phyloP scores from a whole-genome alignment of 2,329 filamentous ascomycete genomes.

The Epichloe uncinata region DNA sequence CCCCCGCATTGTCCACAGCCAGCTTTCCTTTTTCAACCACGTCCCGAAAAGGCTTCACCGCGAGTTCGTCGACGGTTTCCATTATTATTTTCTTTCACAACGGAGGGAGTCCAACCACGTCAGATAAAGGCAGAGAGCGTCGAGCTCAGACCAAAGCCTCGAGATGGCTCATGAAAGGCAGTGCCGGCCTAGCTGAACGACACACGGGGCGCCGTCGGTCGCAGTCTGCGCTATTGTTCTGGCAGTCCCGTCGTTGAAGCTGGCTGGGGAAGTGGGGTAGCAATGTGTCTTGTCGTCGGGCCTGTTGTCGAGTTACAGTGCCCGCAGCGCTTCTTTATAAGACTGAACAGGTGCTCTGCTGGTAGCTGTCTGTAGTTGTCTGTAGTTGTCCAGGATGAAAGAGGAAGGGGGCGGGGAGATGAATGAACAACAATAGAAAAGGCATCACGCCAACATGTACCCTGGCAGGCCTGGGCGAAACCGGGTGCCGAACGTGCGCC shows the following conservation, averaged over 20 bases:
- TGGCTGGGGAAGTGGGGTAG: background rate
- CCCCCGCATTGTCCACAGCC: slow-evolving; percentile 34
- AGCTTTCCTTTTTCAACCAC: slow-evolving; percentile 36
- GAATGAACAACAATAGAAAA: background rate
- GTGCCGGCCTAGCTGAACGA: too few species aligned
- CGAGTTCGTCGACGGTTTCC: slow-evolving; percentile 29
- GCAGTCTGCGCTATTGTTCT: too few species aligned
- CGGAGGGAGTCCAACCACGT: background rate
- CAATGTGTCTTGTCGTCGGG: background rate
- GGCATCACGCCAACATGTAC: slow-evolving; percentile 1
- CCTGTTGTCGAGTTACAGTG: background rate
- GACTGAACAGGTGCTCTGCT: background rate
- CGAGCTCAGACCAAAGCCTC: background rate
- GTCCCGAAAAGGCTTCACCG: slow-evolving; percentile 37
- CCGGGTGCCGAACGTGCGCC: background rate
- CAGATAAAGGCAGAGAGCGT: background rate
- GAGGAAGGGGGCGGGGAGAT: background rate
- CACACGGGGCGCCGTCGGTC: too few species aligned
- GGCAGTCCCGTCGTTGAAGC: background rate
- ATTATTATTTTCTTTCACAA: slow-evolving; percentile 12
- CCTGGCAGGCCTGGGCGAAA: background rate
- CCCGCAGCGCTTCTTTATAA: background rate
- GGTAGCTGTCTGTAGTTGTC: background rate
- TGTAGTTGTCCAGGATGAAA: background rate
- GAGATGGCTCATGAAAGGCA: background rate